phyloP scores from a whole-genome alignment of 108 stramenopile genomes.

The Fistulifera pelliculosa region DNA sequence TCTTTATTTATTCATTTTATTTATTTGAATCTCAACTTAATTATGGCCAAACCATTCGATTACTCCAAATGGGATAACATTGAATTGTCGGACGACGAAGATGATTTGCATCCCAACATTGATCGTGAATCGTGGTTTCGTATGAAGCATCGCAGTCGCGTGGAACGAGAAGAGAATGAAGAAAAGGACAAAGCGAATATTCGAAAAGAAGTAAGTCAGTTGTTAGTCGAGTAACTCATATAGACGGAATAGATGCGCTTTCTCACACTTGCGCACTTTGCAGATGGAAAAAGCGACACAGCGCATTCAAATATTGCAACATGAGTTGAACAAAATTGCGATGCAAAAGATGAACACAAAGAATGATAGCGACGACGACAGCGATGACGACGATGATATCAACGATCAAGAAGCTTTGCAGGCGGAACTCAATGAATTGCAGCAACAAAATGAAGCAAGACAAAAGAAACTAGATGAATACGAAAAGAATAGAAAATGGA shows the following conservation, averaged over 20 bases:
- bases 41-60: conserved; percentile 87
- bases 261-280: background rate
- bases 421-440: conserved; percentile 71
- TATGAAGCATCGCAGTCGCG: conserved; percentile 89
- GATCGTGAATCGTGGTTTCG: conserved; percentile 95
- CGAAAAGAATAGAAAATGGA: conserved; percentile 96
- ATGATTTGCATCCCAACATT: conserved; percentile 98
- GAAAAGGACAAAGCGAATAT: conserved; percentile 83
- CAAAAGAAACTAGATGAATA: conserved; percentile 79
- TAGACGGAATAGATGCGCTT: too few relatives aligned
- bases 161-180: conserved; percentile 89
- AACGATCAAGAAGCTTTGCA: conserved; percentile 76
- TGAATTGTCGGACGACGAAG: conserved; percentile 96
- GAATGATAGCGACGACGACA: conserved; percentile 30
- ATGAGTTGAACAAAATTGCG: conserved; percentile 38
- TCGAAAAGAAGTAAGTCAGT: conserved; percentile 50
- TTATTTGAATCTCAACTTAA: conserved; percentile 23
- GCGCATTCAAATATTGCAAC: conserved; percentile 73
- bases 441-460: conserved; percentile 43
- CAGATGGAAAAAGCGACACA: conserved; percentile 76
- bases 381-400: conserved; percentile 75
- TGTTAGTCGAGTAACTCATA: too few relatives aligned
- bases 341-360: conserved; percentile 15
- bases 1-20: conserved; percentile 13
- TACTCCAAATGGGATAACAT: conserved; percentile 98